A percentile compares a stretch with the other conserved stretches of the same genome.
Conservation (phyloP, 495 filamentous ascomycete genomes). For the Talaromyces wortmannii region DNA sequence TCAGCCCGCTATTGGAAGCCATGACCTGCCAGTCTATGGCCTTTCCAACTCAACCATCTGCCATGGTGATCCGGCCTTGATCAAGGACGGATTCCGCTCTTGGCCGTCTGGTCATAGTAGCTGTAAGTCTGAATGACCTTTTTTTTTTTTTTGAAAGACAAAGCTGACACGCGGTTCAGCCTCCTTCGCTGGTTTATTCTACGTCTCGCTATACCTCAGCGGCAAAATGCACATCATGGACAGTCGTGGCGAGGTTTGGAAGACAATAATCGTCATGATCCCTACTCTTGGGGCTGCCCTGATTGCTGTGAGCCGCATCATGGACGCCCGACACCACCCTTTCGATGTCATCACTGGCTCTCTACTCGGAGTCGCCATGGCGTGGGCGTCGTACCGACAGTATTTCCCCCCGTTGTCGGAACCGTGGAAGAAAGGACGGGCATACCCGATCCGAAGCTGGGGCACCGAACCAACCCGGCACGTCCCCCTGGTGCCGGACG, state of each 20-base stretch:
- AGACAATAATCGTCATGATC: conserved; percentile 60
- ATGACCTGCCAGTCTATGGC: conserved; percentile 33
- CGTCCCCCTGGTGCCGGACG: conserved; percentile 1
- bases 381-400: conserved; percentile 44
- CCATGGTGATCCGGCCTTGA: conserved; percentile 50
- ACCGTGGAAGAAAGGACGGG: conserved; percentile 52
- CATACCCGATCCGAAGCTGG: conserved; percentile 57
- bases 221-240: conserved; percentile 52
- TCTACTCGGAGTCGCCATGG: conserved; percentile 50
- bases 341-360: conserved; percentile 83
- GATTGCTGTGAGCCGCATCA: conserved; percentile 49
- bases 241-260: conserved; percentile 70
- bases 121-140: conserved; percentile 26
- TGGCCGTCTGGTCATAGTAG: conserved; percentile 71
- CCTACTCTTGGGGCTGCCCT: conserved; percentile 48
- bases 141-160: neutral
- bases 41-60: conserved; percentile 65
- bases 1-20: conserved; percentile 37
- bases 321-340: conserved; percentile 82
- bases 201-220: conserved; percentile 57
- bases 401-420: conserved; percentile 52
- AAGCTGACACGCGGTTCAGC: conserved; percentile 17
- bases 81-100: conserved; percentile 82
- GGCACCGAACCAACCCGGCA: conserved; percentile 32
- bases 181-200: conserved; percentile 75